Conservation (phyloP, 768 basidiomycete genomes). For the Hydnomerulius pinastri region DNA sequence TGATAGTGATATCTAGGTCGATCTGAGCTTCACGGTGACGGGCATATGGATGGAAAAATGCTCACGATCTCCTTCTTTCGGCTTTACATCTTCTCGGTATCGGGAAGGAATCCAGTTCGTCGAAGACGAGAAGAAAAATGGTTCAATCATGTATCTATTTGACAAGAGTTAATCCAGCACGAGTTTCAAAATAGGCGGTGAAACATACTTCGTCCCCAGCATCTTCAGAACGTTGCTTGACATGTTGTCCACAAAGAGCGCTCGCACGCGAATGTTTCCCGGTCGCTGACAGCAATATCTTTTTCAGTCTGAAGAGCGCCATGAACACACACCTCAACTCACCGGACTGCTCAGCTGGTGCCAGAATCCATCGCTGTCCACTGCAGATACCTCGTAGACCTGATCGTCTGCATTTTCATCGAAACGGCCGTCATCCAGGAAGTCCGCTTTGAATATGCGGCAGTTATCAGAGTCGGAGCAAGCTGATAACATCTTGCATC, state of each 20-base stretch:
- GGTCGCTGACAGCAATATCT: constrained; percentile 26
- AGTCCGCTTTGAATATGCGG: constrained; percentile 27
- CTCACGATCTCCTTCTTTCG: constrained; percentile 54
- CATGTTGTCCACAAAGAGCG: constrained; percentile 53
- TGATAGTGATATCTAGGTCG: constrained; percentile 55
- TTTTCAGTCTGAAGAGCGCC: too few relatives aligned
- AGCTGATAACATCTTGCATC: constrained; percentile 29
- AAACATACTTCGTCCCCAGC: constrained; percentile 53
- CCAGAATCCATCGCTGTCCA: constrained; percentile 36
- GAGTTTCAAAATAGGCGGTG: background rate
- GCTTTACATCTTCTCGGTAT: constrained; percentile 52
- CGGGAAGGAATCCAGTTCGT: constrained; percentile 69
- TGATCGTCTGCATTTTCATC: constrained; percentile 3
- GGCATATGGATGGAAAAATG: constrained; percentile 30
- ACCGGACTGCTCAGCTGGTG: constrained; percentile 31
- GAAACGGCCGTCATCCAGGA: constrained; percentile 18
- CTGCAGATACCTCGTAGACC: constrained; percentile 1
- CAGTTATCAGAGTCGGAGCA: constrained; percentile 5
- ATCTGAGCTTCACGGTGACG: constrained; percentile 2
- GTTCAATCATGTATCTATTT: constrained; percentile 55
- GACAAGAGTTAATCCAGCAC: background rate
- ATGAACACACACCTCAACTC: too few relatives aligned
- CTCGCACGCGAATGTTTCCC: constrained; percentile 44
- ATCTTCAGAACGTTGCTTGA: constrained; percentile 54
- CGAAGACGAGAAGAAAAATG: constrained; percentile 66